These are phyloP conservation scores for Fusarium algeriense DNA, from an alignment of 2,329 filamentous ascomycete species.

Conservation along the genomic window DNA sequence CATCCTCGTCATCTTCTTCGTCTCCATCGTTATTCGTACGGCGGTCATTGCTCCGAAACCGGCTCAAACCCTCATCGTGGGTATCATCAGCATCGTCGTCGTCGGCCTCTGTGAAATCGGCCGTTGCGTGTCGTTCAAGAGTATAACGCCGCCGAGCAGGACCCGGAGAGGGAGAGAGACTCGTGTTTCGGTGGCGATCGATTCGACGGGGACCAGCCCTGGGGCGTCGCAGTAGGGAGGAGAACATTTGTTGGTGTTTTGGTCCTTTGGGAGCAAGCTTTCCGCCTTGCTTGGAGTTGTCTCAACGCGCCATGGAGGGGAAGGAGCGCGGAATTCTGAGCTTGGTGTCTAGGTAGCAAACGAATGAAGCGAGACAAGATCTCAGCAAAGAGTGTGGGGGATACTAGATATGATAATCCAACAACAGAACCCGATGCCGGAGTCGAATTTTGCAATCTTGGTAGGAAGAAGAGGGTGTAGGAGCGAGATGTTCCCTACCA, in stretches of 20 bases:
- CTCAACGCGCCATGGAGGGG: constrained; percentile 46
- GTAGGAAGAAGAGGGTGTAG: constrained; percentile 36
- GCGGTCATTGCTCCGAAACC: constrained; percentile 40
- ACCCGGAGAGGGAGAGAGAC: constrained; percentile 51
- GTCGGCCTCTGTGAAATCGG: constrained; percentile 74
- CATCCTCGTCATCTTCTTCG: constrained; percentile 61
- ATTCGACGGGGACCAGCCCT: constrained; percentile 52
- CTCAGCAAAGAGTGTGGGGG: constrained; percentile 32
- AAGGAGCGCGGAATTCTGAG: constrained; percentile 18
- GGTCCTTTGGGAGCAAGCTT: constrained; percentile 38
- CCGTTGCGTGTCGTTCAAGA: constrained; percentile 65
- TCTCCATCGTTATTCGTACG: constrained; percentile 55
- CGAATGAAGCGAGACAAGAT: constrained; percentile 40
- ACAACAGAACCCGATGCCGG: constrained; percentile 39
- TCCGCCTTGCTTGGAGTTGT: constrained; percentile 44
- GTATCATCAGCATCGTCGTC: constrained; percentile 63
- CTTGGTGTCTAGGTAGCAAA: constrained; percentile 33
- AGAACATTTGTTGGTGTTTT: constrained; percentile 51
- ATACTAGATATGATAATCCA: constrained; percentile 25
- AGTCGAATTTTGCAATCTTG: constrained; percentile 41
- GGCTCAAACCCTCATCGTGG: constrained; percentile 51
- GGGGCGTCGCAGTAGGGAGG: constrained; percentile 53
- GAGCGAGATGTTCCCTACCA: constrained; percentile 27
- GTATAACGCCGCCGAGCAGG: constrained; percentile 46
- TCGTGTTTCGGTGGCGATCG: constrained; percentile 46